Base-by-base conservation (phyloP, 1,139 yeast species). In the Yamadazyma siamensis region DNA sequence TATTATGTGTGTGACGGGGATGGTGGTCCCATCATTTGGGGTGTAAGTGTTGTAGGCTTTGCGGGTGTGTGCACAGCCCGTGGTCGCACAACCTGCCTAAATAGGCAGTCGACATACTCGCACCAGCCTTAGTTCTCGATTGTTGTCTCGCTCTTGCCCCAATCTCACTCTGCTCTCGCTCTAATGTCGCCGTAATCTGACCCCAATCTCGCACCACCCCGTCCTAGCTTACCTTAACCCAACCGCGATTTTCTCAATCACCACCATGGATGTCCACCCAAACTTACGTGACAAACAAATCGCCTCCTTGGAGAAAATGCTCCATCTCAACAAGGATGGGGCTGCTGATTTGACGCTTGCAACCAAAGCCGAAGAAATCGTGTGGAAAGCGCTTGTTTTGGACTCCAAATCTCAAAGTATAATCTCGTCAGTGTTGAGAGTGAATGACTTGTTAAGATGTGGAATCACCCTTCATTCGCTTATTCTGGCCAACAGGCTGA, bases 331-430 rank as follows among this genome's bases (percentile, higher is more conserved):
- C 61, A 68, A 75, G 35, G 78, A 72, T 17, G 77, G 76, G 4
- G 40, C 67, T 13, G 56, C 75, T 6, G 80, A 76, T 40, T 55
- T 75, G 31, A 71, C 79, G 3, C 63, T 74, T 19, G 71, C 81
- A 11, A 49, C 67, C n/a, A 59, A 57, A 38, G 71, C 71, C 25
- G 80, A 77, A 45, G 88, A 80, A 40, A 71, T 83, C 34, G 68
- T 82, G 20, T 94, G 98, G 99, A 91, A 94, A 54, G 95, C 86
- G n/a, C 69, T 91, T 36, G 77, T 94, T 6, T 70, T 91, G 46
- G 99, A 91, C 55, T 53, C 69, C 23, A 75, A 81, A 35, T 85
- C 96, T 21, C 83, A 94, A 22, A 83, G 85, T 13, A 81, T 91
- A 28, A 75, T 91, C 12, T 88, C 96, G 1, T 84, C 95, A 6